Percentiles rank a stretch among this genome's conserved stretches.
Evolutionary conservation across 2,329 filamentous ascomycete genomes (phyloP).

Genomic region (Fusarium sublunatum): DNA sequence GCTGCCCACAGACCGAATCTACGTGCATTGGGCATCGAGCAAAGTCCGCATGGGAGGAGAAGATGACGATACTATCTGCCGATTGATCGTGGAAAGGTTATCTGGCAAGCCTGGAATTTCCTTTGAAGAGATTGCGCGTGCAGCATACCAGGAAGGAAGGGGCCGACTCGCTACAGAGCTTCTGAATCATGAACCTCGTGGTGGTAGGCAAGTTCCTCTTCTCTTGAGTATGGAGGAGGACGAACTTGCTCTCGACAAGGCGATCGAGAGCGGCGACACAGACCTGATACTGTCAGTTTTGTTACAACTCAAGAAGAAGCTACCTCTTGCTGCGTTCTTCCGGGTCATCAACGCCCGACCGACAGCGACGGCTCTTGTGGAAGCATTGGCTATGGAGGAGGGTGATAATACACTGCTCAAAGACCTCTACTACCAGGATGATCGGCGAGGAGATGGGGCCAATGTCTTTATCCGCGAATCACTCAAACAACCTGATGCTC

Average conservation of each 20-base stretch:
- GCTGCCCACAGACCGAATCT: constrained; percentile 87
- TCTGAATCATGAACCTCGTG: constrained; percentile 91
- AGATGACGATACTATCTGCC: constrained; percentile 88
- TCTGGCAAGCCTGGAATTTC: constrained; percentile 92
- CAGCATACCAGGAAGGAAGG: constrained; percentile 94
- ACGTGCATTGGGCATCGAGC: constrained; percentile 95
- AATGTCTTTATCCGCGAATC: constrained; percentile 89
- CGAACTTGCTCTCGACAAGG: constrained; percentile 93
- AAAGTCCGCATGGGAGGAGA: constrained; percentile 89
- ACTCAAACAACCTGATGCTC: constrained; percentile 75
- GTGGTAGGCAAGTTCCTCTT: constrained; percentile 94
- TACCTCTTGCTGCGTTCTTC: constrained; percentile 92
- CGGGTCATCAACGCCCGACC: constrained; percentile 87
- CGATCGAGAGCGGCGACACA: constrained; percentile 93
- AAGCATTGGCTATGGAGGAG: constrained; percentile 78
- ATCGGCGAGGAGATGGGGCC: constrained; percentile 87
- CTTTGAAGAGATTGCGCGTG: constrained; percentile 91
- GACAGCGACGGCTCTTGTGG: constrained; percentile 87
- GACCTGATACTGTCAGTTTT: constrained; percentile 93
- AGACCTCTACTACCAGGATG: constrained; percentile 97
- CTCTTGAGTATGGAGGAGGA: constrained; percentile 96
- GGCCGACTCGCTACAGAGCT: constrained; percentile 89
- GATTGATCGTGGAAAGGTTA: constrained; percentile 85
- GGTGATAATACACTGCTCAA: constrained; percentile 85
- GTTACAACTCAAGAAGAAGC: constrained; percentile 86